Base-by-base conservation (phyloP, 176 grass and related monocot genomes). In the Chloris gayana region DNA sequence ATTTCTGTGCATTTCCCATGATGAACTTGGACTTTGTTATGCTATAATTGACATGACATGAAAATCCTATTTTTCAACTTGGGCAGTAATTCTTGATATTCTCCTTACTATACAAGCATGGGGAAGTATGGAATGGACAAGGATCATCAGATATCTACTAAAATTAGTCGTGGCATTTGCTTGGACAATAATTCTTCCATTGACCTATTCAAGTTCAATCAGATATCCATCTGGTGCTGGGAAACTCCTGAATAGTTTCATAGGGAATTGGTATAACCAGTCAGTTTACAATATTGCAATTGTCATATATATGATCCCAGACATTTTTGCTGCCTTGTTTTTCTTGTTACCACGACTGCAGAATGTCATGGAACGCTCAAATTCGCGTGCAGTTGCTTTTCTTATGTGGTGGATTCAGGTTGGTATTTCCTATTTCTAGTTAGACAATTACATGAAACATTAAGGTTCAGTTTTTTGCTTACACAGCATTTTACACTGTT, bases 361-460 rank as follows among this genome's bases (percentile, higher is more conserved):
- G 21, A 90, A 82, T 64, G 4, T 27, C 26, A 82, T 94, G 83
- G 91, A 94, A 42, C 66, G 70, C 57, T 94, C 88, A 27, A 84
- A 94, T 83, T 65, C 14, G 17, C 59, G 0, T 84, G 63, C 75
- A 73, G 15, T 90, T 71, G 42, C 80, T 90, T 45, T 94, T 80
- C 83, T 94, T 64, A 90, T 90, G 82, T 94, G 91, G 91, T 94
- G 91, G 91, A 87, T 87, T 81, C 91, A 94, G 91, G 91, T 82
- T 33, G 80, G 83, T 68, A 32, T 56, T 73, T 73, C 65, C 61
- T 82, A 72, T 70, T 69, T 82, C 25, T 30, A 51, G 42, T 44
- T 61, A 75, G 63, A 42, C 13, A 69, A 50, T 70, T 80, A 53
- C n/a, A 53, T 47, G 22, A 51, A 84, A 35, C 29, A 33, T 59